Base-by-base conservation (phyloP, 225 moss, liverwort and hornwort species). In the Ulota crispa region DNA sequence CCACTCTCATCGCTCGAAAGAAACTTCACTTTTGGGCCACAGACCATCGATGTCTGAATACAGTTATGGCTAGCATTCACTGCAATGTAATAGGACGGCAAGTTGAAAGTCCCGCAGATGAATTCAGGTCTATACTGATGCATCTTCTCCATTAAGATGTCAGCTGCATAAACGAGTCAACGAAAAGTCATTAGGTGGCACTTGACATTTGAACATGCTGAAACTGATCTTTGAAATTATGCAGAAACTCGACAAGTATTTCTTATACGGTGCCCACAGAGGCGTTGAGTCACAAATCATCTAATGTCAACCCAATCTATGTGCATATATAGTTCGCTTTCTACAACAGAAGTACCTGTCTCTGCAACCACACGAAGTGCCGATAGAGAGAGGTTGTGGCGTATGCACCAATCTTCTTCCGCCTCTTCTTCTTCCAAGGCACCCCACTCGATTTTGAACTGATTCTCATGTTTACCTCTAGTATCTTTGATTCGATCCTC, bases 121-220 rank as follows among this genome's bases (percentile, higher is more conserved):
- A 93, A 91, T 78, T 82, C 73, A 10, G 93, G 93, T 81, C 93
- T 89, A 84, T 82, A 91, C 72, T 86, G 84, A 80, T 93, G 93
- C 74, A 93, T 72, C 71, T 89, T 84, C 83, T 91, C 93, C 79
- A 88, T 89, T 62, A 93, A 85, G 27, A 72, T 75, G n/a, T 86
- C 91, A 81, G 79, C 91, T 93, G 93, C 69, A 87, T 63, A 54
- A 66, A 76, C 56, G 32, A 47, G 23, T 30, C 57, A 57, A 20
- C 68, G 28, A 42, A 57, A 78, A 28, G 23, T 69, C 57, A 78
- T 6, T 30, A 69, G 21, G 41, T 30, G 68, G 56, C 56, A 56
- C 41, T 56, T 56, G 57, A 68, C 41, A 68, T 34, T 68, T 21
- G 15, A 56, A 30, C 56, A 56, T 16, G 42, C 23, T 57, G 30